Evolutionary conservation across 2,329 filamentous ascomycete genomes (phyloP).

Genomic region (Diaporthe caulivora): DNA sequence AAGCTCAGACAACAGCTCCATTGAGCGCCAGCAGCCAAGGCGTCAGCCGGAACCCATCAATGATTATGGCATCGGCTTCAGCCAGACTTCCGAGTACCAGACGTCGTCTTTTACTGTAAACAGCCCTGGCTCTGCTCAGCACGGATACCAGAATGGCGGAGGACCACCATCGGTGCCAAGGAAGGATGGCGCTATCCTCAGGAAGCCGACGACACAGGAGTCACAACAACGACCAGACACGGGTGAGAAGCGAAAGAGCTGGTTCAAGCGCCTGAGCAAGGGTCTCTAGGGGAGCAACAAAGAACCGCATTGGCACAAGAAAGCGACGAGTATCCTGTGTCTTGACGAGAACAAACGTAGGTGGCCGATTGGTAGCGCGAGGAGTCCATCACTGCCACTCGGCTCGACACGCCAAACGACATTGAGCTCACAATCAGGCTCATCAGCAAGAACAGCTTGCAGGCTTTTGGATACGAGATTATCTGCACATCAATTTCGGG

Average conservation of each 20-base stretch:
- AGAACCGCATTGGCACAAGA: neutral
- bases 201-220: constrained; percentile 43
- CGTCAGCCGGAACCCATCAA: constrained; percentile 66
- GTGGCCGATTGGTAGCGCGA: neutral
- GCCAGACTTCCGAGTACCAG: constrained; percentile 57
- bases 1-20: constrained; percentile 92
- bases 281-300: constrained; percentile 48
- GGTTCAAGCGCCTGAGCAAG: constrained; percentile 87
- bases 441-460: neutral
- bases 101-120: constrained; percentile 54
- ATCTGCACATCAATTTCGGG: neutral
- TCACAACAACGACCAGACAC: constrained; percentile 46
- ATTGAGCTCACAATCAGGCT: no score
- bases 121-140: constrained; percentile 42
- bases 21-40: constrained; percentile 77
- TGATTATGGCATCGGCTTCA: constrained; percentile 74
- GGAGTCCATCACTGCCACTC: neutral
- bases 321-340: neutral
- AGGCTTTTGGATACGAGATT: constrained; percentile 14
- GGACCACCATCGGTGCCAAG: constrained; percentile 49
- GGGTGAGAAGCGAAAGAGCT: constrained; percentile 86
- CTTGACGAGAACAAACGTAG: neutral
- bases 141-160: constrained; percentile 41
- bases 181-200: constrained; percentile 48
- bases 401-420: neutral